Evolutionary conservation across 2,329 filamentous ascomycete species (phyloP).

Genomic region (Botrytis paeoniae): DNA sequence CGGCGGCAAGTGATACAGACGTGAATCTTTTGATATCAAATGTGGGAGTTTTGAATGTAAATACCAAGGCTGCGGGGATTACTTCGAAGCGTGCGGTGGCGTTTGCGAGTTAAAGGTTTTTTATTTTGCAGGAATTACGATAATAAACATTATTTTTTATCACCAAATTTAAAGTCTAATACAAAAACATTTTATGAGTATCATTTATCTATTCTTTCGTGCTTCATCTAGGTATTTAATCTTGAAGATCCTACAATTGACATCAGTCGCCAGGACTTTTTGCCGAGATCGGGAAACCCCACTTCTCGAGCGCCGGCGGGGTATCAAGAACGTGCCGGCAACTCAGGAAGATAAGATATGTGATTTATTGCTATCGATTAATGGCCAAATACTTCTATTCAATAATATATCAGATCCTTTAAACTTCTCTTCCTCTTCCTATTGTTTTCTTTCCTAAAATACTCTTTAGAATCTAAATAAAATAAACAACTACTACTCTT

Average conservation of each 20-base stretch:
- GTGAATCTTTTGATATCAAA: constrained; percentile 31
- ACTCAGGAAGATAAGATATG: not conserved
- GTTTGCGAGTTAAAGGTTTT: not conserved
- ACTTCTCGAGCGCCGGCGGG: constrained; percentile 1
- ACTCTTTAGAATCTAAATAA: not conserved
- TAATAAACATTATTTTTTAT: too few species aligned
- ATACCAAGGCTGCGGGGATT: constrained; percentile 27
- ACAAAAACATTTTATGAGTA: not conserved
- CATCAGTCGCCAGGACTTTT: not conserved
- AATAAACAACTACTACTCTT: not conserved
- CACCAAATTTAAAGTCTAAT: not conserved
- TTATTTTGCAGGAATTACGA: not conserved
- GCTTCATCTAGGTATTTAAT: not conserved
- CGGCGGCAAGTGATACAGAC: constrained; percentile 24
- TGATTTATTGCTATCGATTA: not conserved
- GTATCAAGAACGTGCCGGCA: not conserved
- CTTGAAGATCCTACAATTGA: not conserved
- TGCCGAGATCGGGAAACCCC: constrained; percentile 18
- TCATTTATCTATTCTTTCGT: not conserved
- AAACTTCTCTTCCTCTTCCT: not conserved
- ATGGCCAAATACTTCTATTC: not conserved
- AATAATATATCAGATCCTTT: not conserved
- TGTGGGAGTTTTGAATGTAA: constrained; percentile 30
- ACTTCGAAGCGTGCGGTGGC: constrained; percentile 20
- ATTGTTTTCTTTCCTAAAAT: not conserved